These are phyloP conservation scores for Letharia lupina DNA, from an alignment of 495 filamentous ascomycete genomes.

Conservation along the genomic window DNA sequence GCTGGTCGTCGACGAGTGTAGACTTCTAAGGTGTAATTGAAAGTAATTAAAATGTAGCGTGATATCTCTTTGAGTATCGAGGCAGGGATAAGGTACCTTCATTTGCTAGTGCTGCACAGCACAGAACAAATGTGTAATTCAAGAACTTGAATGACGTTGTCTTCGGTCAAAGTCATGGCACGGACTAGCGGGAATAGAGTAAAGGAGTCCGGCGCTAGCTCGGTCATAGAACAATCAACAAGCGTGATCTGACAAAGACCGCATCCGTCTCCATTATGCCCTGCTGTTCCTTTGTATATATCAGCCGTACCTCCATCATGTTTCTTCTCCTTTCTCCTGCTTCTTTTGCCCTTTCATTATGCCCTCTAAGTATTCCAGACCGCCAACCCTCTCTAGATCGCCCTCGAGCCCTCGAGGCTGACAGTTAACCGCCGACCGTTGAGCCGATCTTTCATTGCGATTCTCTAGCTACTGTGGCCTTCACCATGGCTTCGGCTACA, in stretches of 20 bases:
- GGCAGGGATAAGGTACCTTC: not conserved
- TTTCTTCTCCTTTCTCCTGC: not conserved
- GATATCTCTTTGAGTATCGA: not conserved
- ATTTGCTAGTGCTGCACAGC: not conserved
- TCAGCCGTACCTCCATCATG: not conserved
- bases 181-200: not conserved
- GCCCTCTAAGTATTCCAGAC: not conserved
- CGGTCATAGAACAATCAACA: not conserved
- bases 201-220: not conserved
- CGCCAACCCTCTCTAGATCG: not conserved
- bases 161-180: not conserved
- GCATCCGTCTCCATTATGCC: not conserved
- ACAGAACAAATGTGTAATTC: not conserved
- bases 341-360: conserved; percentile 3
- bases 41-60: not conserved
- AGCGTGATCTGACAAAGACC: conserved; percentile 13
- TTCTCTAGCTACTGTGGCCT: not conserved
- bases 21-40: too few species aligned
- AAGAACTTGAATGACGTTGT: not conserved
- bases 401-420: not conserved
- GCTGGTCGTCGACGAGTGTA: not conserved
- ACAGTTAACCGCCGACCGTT: not conserved
- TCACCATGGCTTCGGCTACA: conserved; percentile 29
- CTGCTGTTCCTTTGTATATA: not conserved
- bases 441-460: not conserved